Evolutionary conservation across 2,329 filamentous ascomycete species (phyloP), one percentile per base, ranked within the genome.

Genomic region (Macrophomina pseudophaseolina): DNA sequence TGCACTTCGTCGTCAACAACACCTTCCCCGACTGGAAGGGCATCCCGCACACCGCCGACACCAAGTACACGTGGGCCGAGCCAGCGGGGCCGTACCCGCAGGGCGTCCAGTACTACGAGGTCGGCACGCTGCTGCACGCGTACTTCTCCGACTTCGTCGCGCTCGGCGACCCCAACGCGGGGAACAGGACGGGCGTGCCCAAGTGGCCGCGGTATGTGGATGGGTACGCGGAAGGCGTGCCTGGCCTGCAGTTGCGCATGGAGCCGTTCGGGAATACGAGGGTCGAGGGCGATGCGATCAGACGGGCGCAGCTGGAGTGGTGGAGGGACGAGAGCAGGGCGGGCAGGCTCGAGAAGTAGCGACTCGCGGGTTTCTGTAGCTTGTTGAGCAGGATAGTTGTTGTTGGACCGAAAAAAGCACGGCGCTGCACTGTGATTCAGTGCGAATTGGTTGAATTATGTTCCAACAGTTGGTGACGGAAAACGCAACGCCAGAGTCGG

Each of bases 241-340:
- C 60, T 0, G 60, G 60, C 1, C 12, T 64, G 7, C 60, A 64
- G 48, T 6, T 64, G 35, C 14, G 60, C 33, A 18, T 75, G n/a
- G 70, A 74, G 68, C 5, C 72, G 8, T 75, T 73, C 54, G 72
- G 72, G 0, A 68, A 72, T 30, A 72, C 63, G 42, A 71, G 71
- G 53, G 71, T 72, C 1, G 73, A 74, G 56, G 71, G 72, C 1
- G 72, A 75, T 69, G 71, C 64, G 16, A 69, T 71, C 4, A 70
- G 72, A 58, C 71, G 72, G 66, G 44, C 40, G 63, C 70, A 74
- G 46, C 74, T 72, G 38, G 73, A 74, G 66, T 75, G 73, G 73
- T 75, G 73, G 72, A 71, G 73, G 42, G 70, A 71, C 9, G 68
- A 69, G 23, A 42, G 38, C 1, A 68, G 72, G 46, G 70, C 70